Percentiles rank a stretch among this genome's conserved stretches.
These are phyloP conservation scores for Diversispora epigaea DNA, from an alignment of 192 early-diverging fungal species.

Conservation along the genomic window DNA sequence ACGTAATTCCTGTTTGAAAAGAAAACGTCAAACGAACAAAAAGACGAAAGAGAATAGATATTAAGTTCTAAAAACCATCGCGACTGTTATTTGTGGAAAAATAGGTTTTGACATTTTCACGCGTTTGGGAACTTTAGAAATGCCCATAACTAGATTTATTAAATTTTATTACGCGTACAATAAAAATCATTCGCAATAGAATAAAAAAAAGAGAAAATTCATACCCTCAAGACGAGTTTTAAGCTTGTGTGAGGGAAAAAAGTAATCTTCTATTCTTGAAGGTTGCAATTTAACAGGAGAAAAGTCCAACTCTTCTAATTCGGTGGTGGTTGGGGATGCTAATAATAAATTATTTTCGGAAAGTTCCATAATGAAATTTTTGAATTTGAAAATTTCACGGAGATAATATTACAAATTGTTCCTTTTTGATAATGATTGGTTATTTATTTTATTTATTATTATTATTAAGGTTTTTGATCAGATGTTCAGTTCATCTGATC, in stretches of 20 bases:
- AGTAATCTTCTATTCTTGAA: constrained; percentile 13
- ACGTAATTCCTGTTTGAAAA: neutral
- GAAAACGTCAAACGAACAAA: constrained; percentile 8
- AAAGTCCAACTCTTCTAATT: constrained; percentile 21
- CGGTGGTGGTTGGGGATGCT: constrained; percentile 7
- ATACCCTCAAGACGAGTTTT: neutral
- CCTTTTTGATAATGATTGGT: too few species aligned
- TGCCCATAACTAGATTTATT: neutral
- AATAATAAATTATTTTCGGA: neutral
- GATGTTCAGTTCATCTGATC: too few species aligned
- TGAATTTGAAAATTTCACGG: too few species aligned
- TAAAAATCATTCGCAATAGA: neutral
- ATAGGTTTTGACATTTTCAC: neutral
- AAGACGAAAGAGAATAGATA: neutral
- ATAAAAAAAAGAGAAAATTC: neutral
- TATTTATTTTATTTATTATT: too few species aligned
- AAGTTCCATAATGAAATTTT: neutral
- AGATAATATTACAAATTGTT: too few species aligned
- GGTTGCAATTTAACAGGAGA: constrained; percentile 16
- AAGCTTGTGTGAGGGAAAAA: constrained; percentile 25
- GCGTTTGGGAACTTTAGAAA: neutral
- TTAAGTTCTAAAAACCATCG: neutral
- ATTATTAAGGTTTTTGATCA: too few species aligned
- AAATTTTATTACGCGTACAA: neutral
- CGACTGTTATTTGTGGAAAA: neutral